Base-by-base conservation (phyloP, 768 basidiomycete species). In the Phallus indusiatus region DNA sequence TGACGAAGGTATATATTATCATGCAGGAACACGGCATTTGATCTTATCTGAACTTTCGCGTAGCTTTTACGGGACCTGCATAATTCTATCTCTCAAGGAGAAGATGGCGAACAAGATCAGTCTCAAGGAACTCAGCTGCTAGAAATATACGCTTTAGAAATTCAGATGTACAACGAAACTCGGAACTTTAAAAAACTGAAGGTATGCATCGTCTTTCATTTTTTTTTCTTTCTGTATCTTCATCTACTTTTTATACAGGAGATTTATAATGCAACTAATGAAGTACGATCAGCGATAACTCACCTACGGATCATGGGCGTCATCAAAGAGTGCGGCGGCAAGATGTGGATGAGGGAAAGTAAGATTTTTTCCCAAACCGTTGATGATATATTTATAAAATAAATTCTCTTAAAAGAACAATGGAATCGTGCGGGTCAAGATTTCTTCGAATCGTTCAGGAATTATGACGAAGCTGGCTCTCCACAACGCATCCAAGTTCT, bases 271-370 rank as follows among this genome's bases (percentile, higher is more conserved):
- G 94, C 95, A 10, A 87, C 91, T 12, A 90, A 90, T 63, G 82
- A 84, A 48, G 90, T 99, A 54, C 88, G 91, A 21, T 94, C 92
- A 8, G 96, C 96, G 9, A 97, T 99, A 62, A 94, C 96, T 16
- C 96, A 98, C 74, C 96, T 96, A 10, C 82, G 93, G 33, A 97
- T 98, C 67, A 94, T 97, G 88, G 96, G 95, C 47, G 92, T 98
- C 54, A 98, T 99, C 74, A 91, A 94, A 68, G 96, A 99, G 72
- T 98, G 95, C 65, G 96, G 96, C 16, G 96, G 96, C 1, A 99
- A 99, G 74, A 99, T 99, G 96, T 98, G 96, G 94, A 98, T 99
- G 96, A 92, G 91, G 60, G 96, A 98, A 78, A 89, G 95, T 88
- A 71, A 67, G 85, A 66, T 17, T 53, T 33, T 18, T 52, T 42